These are phyloP conservation scores for Cystobasidium onofrii DNA, from an alignment of 768 basidiomycete genomes.

Conservation along the genomic window DNA sequence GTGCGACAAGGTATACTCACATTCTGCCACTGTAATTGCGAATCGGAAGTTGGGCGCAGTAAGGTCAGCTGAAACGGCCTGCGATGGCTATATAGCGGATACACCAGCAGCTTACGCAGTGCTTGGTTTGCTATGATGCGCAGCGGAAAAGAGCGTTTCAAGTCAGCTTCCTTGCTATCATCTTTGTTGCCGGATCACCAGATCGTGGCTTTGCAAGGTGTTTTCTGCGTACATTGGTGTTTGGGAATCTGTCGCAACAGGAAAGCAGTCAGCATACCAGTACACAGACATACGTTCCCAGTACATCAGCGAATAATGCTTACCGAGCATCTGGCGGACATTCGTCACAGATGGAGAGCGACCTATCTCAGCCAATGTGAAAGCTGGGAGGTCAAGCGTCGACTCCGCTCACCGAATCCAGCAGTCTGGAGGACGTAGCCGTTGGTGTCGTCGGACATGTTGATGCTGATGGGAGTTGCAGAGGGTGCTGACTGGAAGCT, in stretches of 20 bases:
- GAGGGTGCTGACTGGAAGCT: not conserved
- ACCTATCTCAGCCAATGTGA: not conserved
- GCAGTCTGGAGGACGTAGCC: constrained; percentile 88
- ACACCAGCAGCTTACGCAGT: constrained; percentile 61
- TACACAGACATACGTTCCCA: not conserved
- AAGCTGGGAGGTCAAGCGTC: not conserved
- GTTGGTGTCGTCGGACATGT: constrained; percentile 47
- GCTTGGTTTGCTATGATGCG: constrained; percentile 86
- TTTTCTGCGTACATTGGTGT: constrained; percentile 40
- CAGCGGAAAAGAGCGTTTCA: constrained; percentile 47
- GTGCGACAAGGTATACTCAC: not conserved
- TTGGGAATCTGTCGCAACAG: constrained; percentile 44
- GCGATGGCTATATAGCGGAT: not conserved
- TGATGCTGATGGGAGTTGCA: not conserved
- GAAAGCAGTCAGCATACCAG: not conserved
- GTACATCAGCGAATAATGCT: not conserved
- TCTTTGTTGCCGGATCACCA: not conserved
- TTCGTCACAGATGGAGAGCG: not conserved
- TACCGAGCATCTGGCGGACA: constrained; percentile 16
- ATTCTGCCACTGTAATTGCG: constrained; percentile 16
- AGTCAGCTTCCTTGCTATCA: not conserved
- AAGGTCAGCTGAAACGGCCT: not conserved
- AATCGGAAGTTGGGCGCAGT: not conserved
- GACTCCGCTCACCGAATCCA: constrained; percentile 56
- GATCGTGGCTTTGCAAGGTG: not conserved